Evolutionary conservation across 1,284 basidiomycete species (phyloP), one percentile per base, ranked within the genome.

Genomic region (Ganoderma meredithae): DNA sequence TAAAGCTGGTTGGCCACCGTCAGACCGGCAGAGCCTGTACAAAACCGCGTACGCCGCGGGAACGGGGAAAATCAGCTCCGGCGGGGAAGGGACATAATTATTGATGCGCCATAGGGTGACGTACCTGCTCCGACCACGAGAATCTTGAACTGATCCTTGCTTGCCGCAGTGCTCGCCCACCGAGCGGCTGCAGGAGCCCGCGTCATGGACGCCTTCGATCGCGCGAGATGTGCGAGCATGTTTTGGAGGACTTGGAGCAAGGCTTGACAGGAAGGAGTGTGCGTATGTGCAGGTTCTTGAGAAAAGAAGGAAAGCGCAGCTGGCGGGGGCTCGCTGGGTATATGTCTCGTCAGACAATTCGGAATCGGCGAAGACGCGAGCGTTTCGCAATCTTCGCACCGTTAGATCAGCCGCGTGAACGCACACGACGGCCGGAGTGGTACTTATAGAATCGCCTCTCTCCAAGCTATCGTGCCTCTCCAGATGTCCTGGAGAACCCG

Each of bases 1-100:
- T 92, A 93, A 58, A 99, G 88, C 80, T 97, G 95, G 77, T 92
- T 90, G 60, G 95, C 94, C 56, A 91, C 90, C 53, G 88, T 85
- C 64, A 96, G 80, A 59, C 95, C 95, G 59, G 85, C 95, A 25
- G 90, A 89, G 62, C 94, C 94, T 95, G 77, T 49, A 31, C 27
- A 31, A 3, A 2, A 31, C 27, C 27, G 27, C 27, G 27, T 31
- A 62, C 47, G 59, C 65, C 31, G 63, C 43, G 63, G 25, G 9
- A 49, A 22, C 12, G 58, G 13, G 19, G 33, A 59, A 60, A 59
- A 66, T 70, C 71, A 69, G 72, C 12, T n/a, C 40, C 69, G 66
- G 36, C 69, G 66, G 43, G 66, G 40, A 15, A 71, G 31, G 62
- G 59, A 44, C 56, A 27, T 61, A 66, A 58, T 59, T 44, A 58